Base-by-base conservation (phyloP, 176 grass and related monocot species). In the Phragmites australis region DNA sequence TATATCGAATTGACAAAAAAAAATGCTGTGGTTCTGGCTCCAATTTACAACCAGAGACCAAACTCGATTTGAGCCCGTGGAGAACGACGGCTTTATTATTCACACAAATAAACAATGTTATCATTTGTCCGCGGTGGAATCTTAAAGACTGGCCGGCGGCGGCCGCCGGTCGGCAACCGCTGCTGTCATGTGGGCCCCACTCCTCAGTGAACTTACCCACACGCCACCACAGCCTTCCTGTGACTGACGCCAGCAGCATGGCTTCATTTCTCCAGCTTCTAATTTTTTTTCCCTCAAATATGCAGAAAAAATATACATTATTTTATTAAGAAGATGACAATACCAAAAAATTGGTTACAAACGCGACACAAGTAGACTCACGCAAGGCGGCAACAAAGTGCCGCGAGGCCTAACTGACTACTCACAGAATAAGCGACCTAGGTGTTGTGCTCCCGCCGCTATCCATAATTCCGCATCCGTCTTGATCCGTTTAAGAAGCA, bases 11-110 rank as follows among this genome's bases (percentile, higher is more conserved):
- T 4, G 9, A 29, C 10, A 58, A 30, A 61, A 61, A 57, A n/a
- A n/a, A n/a, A n/a, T n/a, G n/a, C n/a, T n/a, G n/a, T n/a, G n/a
- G n/a, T n/a, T n/a, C n/a, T n/a, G n/a, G n/a, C n/a, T 37, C 34
- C 34, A 37, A 7, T 14, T 61, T 15, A 44, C 46, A 0, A 41
- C 43, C 7, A 8, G 6, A 42, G 26, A 56, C 48, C 32, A 15
- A 55, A 26, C 16, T 19, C 15, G 37, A 23, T 2, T 19, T 68
- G 6, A 29, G 12, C 19, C 50, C 19, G 16, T 25, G 53, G 72
- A 75, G 23, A 60, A 29, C 73, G 54, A 76, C 10, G 19, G 43
- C 29, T 72, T 37, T 52, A 72, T n/a, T n/a, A 72, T 72, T 14
- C n/a, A 65, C 37, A 18, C 5, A 9, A 29, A 60, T 67, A 68